Conservation (phyloP, 1,139 yeast species). For the Zygoascus hellenicus region DNA sequence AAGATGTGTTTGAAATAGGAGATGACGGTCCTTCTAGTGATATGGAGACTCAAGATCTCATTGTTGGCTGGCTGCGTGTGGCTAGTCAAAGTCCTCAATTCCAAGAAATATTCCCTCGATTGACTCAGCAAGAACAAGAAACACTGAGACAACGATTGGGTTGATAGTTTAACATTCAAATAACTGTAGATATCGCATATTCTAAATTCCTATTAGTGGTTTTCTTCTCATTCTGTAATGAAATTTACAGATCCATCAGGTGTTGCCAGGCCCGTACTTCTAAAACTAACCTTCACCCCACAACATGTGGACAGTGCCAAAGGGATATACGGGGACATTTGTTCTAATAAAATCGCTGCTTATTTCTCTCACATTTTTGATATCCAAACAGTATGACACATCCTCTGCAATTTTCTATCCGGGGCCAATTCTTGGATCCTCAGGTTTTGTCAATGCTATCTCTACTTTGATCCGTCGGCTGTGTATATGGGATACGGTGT, state of each 20-base stretch:
- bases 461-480: constrained; percentile 29
- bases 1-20: constrained; percentile 47
- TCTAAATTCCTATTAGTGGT: background rate
- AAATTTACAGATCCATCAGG: background rate
- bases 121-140: constrained; percentile 4
- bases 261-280: too few species aligned
- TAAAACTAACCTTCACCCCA: too few species aligned
- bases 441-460: constrained; percentile 10
- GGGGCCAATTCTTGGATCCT: constrained; percentile 13
- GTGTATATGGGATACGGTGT: constrained; percentile 82
- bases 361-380: constrained; percentile 35
- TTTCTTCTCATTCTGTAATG: background rate
- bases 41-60: constrained; percentile 35
- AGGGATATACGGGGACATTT: constrained; percentile 23
- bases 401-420: constrained; percentile 37
- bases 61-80: constrained; percentile 59
- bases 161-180: too few species aligned
- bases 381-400: constrained; percentile 47
- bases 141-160: background rate
- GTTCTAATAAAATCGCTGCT: constrained; percentile 36
- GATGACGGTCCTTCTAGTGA: constrained; percentile 20
- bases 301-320: background rate
- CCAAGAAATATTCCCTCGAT: constrained; percentile 4
- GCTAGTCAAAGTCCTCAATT: constrained; percentile 33
- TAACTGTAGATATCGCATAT: too few species aligned